Base-by-base conservation (phyloP, 257 asterid species). In the Primulina eburnea region DNA sequence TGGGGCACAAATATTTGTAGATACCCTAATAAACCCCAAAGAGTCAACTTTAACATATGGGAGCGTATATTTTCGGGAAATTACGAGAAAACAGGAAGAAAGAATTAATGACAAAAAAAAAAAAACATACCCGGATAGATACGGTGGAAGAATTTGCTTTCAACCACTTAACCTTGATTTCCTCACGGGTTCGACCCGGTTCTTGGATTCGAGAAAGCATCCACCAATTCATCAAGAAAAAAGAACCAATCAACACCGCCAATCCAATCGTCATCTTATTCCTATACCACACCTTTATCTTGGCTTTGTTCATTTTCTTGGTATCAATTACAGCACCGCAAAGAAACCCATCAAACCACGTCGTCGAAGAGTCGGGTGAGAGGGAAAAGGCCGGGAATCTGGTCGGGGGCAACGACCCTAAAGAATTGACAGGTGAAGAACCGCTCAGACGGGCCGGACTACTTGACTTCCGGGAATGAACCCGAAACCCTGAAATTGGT, bases 181-280 rank as follows among this genome's bases (percentile, higher is more conserved):
- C 82, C 60, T 80, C 61, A 16, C 35, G 70, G 8, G 60, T 57
- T 72, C 75, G 80, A 69, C 83, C 85, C 67, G 90, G 67, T 11
- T 83, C 84, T 33, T 83, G 92, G 82, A 91, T 88, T 89, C 95
- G 85, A 28, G 76, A 83, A 74, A 94, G 77, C 89, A 91, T 89
- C 96, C 92, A 94, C 88, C 92, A 84, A 73, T 94, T 86, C 76
- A 82, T 68, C 14, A 71, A 17, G 65, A 94, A 76, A 73, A 91
- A 83, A 7, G 74, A 38, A 0, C 76, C 84, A 43, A 91, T 24
- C 70, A 89, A 65, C 43, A 77, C 26, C 43, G 66, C 78, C 87
- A 89, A 67, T 34, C 85, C 87, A 37, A 83, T 17, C 40, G 73
- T 18, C 69, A 65, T 60, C 64, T 64, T 77, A 29, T 72, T 79